phyloP scores from a whole-genome alignment of 2,329 filamentous ascomycete genomes.

The Beauveria medogensis region DNA sequence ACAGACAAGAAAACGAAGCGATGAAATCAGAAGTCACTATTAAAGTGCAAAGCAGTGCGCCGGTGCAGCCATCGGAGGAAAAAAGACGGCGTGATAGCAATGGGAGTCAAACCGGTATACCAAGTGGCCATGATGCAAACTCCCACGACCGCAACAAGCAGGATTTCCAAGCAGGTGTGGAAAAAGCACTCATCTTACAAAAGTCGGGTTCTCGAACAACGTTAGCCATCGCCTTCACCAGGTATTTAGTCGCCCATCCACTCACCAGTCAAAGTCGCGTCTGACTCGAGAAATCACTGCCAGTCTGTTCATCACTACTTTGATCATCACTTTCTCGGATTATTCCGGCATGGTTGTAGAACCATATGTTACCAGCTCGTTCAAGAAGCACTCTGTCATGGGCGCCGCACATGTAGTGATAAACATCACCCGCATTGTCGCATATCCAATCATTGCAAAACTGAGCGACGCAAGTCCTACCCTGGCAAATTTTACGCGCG shows the following conservation, averaged over 20 bases:
- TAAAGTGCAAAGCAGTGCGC: not conserved
- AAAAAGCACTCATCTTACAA: not conserved
- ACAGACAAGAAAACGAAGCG: not conserved
- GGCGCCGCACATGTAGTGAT: conserved; percentile 40
- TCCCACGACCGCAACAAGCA: too few species aligned
- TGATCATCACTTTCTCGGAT: conserved; percentile 23
- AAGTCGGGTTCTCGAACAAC: not conserved
- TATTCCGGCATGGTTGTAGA: conserved; percentile 25
- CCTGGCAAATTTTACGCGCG: not conserved
- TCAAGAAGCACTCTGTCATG: conserved; percentile 40
- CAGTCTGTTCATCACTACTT: conserved; percentile 24
- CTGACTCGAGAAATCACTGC: not conserved
- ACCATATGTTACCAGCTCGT: conserved; percentile 28
- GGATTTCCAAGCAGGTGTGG: not conserved
- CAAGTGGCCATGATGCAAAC: too few species aligned
- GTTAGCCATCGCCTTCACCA: not conserved
- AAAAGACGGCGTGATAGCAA: not conserved
- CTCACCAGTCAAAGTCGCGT: not conserved
- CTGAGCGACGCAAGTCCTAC: conserved; percentile 37
- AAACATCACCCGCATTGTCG: conserved; percentile 40
- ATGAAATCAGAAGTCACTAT: not conserved
- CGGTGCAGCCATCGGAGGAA: too few species aligned
- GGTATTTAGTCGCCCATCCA: not conserved
- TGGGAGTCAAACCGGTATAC: not conserved
- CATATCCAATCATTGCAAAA: conserved; percentile 53